Evolutionary conservation across 176 grass and related monocot genomes (phyloP), one percentile per base, ranked within the genome.

Genomic region (Oryza meridionalis): DNA sequence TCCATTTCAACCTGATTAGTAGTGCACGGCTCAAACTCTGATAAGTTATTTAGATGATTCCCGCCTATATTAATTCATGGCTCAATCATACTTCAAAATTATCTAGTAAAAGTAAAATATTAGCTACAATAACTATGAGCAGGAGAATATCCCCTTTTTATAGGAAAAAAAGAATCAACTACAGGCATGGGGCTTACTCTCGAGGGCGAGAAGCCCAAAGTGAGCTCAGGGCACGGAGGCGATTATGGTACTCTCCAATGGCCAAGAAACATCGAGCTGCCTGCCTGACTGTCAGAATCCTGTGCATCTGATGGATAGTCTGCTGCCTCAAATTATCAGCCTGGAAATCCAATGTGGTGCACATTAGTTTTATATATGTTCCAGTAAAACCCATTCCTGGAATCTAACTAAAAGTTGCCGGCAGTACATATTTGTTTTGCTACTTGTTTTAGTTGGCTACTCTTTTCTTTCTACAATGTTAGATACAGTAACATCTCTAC

Each of bases 271-370:
- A 92, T 69, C 90, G 77, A 72, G 94, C 90, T 31, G 94, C 84
- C 72, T 97, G 94, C 43, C 94, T 84, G 65, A 92, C 82, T 17
- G 94, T 97, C 37, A 97, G 87, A 86, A 97, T 94, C 43, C 90
- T 82, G 75, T 84, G 88, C 81, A 97, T 74, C 80, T 92, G 92
- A 70, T 97, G 94, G 92, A 97, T 90, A 65, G 85, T 92, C 75
- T 97, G 92, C 81, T 91, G 94, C 62, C 94, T 92, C 84, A 97
- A 87, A 75, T 97, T 94, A 83, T 97, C 94, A 84, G 94, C 94
- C 94, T 97, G 77, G 8, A 77, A 85, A 79, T 78, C 31, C 73
- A 12, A 76, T 53, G 55, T 70, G 55, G 43, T 42, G 87, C 9
- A 67, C 9, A 15, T 74, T 81, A 59, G 9, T 38, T 67, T 33